Base-by-base conservation (phyloP, 352 stramenopile species). In the Phytophthora capsici region DNA sequence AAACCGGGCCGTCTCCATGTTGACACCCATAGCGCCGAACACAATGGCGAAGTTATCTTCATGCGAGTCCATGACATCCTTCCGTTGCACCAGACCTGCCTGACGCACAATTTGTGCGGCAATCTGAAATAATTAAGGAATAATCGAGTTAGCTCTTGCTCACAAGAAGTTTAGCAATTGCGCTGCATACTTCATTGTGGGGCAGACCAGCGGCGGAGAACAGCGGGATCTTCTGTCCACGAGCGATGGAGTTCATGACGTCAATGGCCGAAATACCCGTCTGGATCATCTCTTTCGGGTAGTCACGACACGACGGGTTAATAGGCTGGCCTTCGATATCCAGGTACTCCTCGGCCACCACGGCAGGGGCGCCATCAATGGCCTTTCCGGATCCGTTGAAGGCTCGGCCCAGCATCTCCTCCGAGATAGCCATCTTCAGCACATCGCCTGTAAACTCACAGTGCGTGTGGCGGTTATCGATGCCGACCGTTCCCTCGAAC, bases 221-320 rank as follows among this genome's bases (percentile, higher is more conserved):
- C 55, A 99, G 95, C 64, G 98, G 98, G 76, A 99, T 99, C 80
- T 99, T 99, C 78, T 99, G 98, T 67, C 98, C 98, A 89, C 98
- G 94, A 22, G 97, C 97, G 63, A 99, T 98, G 50, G 95, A 99
- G 90, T 99, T 99, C 98, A 99, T 99, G 26, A 99, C 97, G 83
- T 99, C 98, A 81, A 99, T 99, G 54, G 97, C 97, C 25, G 96
- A 99, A 64, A 99, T 99, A 77, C 98, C 97, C 32, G 98, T 99
- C 80, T 99, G 97, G 73, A 99, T 99, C 98, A 99, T 99, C 69
- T 98, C 96, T 86, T 99, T 99, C 62, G 98, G 98, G 82, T 99
- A 99, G 77, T 99, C 97, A 82, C 98, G 94, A 69, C 96, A 98
- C 55, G 90, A 99, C 34, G 98, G 98, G 86, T 99, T 99, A 82